Base-by-base conservation (phyloP, 2,329 filamentous ascomycete genomes). In the Pseudopithomyces chartarum region DNA sequence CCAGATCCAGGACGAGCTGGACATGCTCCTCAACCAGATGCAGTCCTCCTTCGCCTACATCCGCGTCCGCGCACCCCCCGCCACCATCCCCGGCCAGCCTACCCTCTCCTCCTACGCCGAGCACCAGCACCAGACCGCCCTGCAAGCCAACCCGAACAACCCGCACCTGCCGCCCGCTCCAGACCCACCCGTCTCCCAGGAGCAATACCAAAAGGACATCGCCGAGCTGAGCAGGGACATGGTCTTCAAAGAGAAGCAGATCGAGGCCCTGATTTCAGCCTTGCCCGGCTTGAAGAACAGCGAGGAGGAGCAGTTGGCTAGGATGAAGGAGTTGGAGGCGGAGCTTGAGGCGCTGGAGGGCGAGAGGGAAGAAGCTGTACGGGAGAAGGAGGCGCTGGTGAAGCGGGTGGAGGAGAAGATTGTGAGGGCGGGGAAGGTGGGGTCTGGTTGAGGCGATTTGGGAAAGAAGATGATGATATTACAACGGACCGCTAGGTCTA, bases 1-100 rank as follows among this genome's bases (percentile, higher is more conserved):
- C 1, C 91, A 95, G 75, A 82, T 95, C 56, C 91, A 96, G 77
- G 90, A 95, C 79, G 88, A 90, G 75, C 85, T 94, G 58, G 91
- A 95, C 70, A 87, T 92, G 83, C 55, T 82, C 36, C 71, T 80
- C 19, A 77, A 78, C 39, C 79, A 81, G 67, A 81, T 82, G 79
- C 78, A 78, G 66, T 69, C 77, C 36, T 67, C 76, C 20, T 70
- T 82, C 23, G 68, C 69, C 58, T 80, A 81, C 64, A 80, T 81
- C 55, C 69, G 76, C 46, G 68, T 70, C 33, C 73, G 73, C 43
- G 76, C 79, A 29, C 75, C 79, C 1, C 78, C 76, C 57, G 73
- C 72, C 57, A 64, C 73, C 6, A 78, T 82, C 20, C 68, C 73
- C 26, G 73, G 73, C 57, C 80, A 82, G 57, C 78, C 78, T n/a